Base-by-base conservation (phyloP, 768 basidiomycete species). In the Tulasnella sp. region DNA sequence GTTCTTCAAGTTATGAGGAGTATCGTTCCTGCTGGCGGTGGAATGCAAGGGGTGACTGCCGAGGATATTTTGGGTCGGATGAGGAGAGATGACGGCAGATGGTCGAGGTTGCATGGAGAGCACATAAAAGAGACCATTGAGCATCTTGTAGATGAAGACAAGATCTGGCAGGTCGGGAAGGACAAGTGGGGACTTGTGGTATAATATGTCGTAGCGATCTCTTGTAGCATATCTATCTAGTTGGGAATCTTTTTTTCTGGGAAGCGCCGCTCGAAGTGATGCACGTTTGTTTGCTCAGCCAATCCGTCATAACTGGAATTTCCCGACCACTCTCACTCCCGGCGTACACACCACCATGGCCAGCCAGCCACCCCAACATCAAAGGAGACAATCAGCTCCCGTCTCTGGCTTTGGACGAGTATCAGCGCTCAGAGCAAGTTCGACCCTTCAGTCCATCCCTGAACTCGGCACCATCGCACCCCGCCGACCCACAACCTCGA, bases 91-190 rank as follows among this genome's bases (percentile, higher is more conserved):
- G 93, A 94, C 81, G 91, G 88, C 82, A 87, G 90, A 40, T 94
- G 93, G 93, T 87, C 86, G 80, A 87, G 87, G 81, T 85, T 94
- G 10, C 91, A 91, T 0, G 86, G 87, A 73, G 93, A 92, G 90
- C 87, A 86, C 79, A 87, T 94, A 0, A 87, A 89, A 76, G 92
- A 92, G 74, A 89, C 92, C 0, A 81, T 94, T 82, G 85, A 87
- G 76, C 82, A 88, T 80, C 84, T 91, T 75, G 85, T 84, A 80
- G 83, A 81, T 38, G 86, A 83, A 46, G 86, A 84, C 0, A 82
- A 84, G 76, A 82, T 84, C 31, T 86, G 85, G 84, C 82, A 83
- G 71, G 82, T 85, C 40, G 86, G 85, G 2, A 83, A 84, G 46
- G 85, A 83, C 10, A 82, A 85, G 38, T 87, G 87, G 87, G 85